Evolutionary conservation across 495 filamentous ascomycete species (phyloP).

Genomic region (Hypoxylon perforatum): DNA sequence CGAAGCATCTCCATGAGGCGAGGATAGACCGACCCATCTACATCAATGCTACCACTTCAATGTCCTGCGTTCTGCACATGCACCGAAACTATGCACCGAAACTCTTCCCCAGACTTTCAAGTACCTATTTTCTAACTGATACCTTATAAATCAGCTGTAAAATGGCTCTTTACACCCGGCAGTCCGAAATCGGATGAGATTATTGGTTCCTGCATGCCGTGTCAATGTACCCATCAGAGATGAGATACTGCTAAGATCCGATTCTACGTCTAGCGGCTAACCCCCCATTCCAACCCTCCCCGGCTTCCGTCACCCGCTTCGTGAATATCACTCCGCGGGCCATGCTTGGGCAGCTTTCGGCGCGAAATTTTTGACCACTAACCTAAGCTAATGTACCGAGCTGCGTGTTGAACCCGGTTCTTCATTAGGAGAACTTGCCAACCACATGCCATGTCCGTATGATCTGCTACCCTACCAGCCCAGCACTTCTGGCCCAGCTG

Average conservation of each 20-base stretch:
- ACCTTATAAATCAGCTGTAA: background rate
- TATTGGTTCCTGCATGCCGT: conserved; percentile 20
- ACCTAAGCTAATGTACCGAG: conserved; percentile 17
- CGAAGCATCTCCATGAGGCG: no score
- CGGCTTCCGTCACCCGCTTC: conserved; percentile 13
- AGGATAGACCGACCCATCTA: background rate
- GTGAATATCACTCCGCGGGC: conserved; percentile 7
- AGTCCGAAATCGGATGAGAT: conserved; percentile 34
- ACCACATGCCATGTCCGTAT: conserved; percentile 24
- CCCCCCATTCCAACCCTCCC: conserved; percentile 7
- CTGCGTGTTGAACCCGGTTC: conserved; percentile 18
- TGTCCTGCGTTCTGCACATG: background rate
- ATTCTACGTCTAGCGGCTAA: background rate
- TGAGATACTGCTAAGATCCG: conserved; percentile 23
- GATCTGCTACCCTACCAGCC: conserved; percentile 12
- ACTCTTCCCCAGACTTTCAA: background rate
- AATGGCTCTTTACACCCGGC: background rate
- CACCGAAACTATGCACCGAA: background rate
- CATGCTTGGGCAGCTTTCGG: conserved; percentile 7
- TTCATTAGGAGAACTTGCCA: conserved; percentile 6
- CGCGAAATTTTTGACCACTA: conserved; percentile 25
- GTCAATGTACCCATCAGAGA: conserved; percentile 6
- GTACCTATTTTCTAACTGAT: background rate
- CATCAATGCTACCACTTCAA: background rate
- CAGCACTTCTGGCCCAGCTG: background rate